Evolutionary conservation across 2,329 filamentous ascomycete species (phyloP).

Genomic region (Apiospora sp.): DNA sequence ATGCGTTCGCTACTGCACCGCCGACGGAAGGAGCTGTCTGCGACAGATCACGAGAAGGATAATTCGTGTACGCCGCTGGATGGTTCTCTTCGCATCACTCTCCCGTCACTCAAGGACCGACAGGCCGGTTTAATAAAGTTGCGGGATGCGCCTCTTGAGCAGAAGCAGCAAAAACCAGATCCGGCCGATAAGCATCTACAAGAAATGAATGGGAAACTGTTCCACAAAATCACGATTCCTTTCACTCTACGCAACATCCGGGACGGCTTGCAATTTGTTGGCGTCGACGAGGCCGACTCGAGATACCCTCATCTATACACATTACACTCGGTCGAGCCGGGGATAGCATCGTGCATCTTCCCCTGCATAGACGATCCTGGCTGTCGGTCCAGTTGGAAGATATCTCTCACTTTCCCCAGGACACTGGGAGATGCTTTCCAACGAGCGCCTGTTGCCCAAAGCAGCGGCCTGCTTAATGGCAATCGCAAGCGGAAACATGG

Average conservation of each 20-base stretch:
- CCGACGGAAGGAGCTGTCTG: conserved; percentile 61
- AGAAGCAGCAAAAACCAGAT: conserved; percentile 46
- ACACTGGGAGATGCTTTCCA: conserved; percentile 82
- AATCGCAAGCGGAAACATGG: conserved; percentile 49
- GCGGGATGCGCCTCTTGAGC: conserved; percentile 33
- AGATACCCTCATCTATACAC: conserved; percentile 94
- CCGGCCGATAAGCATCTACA: conserved; percentile 46
- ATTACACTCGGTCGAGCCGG: conserved; percentile 78
- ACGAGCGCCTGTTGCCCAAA: conserved; percentile 52
- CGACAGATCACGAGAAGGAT: conserved; percentile 61
- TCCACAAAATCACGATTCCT: conserved; percentile 68
- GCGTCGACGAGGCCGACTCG: conserved; percentile 78
- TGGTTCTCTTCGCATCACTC: conserved; percentile 54
- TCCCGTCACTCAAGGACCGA: conserved; percentile 48
- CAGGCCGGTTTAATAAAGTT: conserved; percentile 34
- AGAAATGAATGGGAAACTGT: conserved; percentile 46
- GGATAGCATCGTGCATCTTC: conserved; percentile 85
- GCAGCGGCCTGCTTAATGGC: conserved; percentile 42
- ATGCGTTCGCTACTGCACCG: conserved; percentile 62
- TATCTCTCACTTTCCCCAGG: conserved; percentile 85
- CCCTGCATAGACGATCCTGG: conserved; percentile 90
- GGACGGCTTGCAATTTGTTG: conserved; percentile 92
- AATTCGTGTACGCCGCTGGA: conserved; percentile 63
- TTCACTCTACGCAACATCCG: conserved; percentile 79
- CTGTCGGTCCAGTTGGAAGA: conserved; percentile 84